Evolutionary conservation across 2,329 filamentous ascomycete genomes (phyloP).

Genomic region (Curvularia lunata): DNA sequence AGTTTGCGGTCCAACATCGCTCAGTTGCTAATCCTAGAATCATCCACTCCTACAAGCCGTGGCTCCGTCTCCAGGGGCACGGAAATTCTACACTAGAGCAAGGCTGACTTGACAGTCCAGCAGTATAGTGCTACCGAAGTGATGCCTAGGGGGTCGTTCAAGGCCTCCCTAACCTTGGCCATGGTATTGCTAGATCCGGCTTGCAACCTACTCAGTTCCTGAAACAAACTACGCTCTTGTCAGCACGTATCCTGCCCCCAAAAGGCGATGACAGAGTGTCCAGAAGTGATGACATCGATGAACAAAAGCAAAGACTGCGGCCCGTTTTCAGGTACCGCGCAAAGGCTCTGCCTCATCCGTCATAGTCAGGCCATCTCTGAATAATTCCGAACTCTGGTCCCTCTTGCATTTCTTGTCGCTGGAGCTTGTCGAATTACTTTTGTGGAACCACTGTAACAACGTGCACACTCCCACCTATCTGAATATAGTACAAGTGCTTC

Average conservation of each 20-base stretch:
- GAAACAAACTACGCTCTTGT: background rate
- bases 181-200: background rate
- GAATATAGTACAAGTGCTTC: background rate
- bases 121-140: background rate
- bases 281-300: background rate
- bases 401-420: background rate
- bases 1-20: background rate
- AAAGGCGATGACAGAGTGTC: background rate
- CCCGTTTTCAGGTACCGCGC: constrained; percentile 1
- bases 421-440: background rate
- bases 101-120: constrained; percentile 8
- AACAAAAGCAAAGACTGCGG: constrained; percentile 2
- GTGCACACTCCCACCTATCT: background rate
- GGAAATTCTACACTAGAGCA: constrained; percentile 1
- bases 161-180: background rate
- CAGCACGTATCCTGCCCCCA: background rate
- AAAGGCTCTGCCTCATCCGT: background rate
- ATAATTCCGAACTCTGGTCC: background rate
- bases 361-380: constrained; percentile 1
- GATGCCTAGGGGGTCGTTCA: background rate
- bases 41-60: background rate
- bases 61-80: background rate
- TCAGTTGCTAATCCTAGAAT: constrained; percentile 2
- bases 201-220: background rate
- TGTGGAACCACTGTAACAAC: background rate